These are phyloP conservation scores for Pelargonium australe DNA, from an alignment of 441 rosid species.

Conservation along the genomic window DNA sequence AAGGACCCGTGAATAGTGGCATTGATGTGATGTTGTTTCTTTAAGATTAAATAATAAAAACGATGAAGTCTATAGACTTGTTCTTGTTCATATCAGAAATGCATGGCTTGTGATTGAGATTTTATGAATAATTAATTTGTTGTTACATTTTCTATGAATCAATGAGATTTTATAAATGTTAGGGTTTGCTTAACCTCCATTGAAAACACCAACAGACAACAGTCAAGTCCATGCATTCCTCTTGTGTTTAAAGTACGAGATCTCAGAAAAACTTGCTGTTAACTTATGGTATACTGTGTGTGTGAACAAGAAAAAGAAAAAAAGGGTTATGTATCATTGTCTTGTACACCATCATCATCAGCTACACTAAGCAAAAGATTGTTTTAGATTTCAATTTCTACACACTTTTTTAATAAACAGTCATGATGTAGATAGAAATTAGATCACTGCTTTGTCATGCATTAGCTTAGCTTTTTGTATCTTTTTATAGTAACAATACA, in stretches of 20 bases:
- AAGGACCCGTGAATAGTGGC: too few species aligned
- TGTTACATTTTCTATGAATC: too few species aligned
- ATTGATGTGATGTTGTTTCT: too few species aligned
- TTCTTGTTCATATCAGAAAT: too few species aligned
- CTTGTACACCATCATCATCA: not conserved
- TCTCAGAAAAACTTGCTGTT: not conserved
- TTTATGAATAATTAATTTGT: too few species aligned
- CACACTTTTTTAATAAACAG: not conserved
- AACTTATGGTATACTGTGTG: conserved; percentile 2
- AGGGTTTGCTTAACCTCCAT: not conserved
- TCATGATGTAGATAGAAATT: not conserved
- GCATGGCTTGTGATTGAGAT: too few species aligned
- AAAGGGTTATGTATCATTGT: not conserved
- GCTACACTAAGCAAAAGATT: not conserved
- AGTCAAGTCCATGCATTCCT: not conserved
- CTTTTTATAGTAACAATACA: not conserved
- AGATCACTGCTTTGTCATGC: not conserved
- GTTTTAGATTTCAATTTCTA: not conserved
- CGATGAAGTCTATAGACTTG: too few species aligned
- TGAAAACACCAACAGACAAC: not conserved
- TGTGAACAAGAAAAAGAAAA: too few species aligned
- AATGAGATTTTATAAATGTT: not conserved
- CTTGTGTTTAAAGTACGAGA: too few species aligned
- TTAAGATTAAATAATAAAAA: too few species aligned
- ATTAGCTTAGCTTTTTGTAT: not conserved